phyloP scores from a whole-genome alignment of 805 yeast species.

The Teunomyces tritomae region DNA sequence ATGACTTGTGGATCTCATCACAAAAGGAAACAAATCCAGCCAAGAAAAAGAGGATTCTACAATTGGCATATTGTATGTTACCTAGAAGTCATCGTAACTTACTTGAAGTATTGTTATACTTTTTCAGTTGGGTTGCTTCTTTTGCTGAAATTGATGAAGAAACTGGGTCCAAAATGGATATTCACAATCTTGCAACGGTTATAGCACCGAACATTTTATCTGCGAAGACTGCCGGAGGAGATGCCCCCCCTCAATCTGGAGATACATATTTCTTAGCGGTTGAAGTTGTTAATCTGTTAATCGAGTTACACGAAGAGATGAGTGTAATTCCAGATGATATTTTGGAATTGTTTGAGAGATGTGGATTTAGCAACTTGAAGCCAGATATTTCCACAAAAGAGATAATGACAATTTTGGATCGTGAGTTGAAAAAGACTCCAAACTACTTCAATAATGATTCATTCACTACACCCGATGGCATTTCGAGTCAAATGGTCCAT shows the following conservation, averaged over 20 bases:
- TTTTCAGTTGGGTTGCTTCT: slow-evolving; percentile 93
- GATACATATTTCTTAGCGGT: slow-evolving; percentile 85
- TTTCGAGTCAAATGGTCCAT: slow-evolving; percentile 25
- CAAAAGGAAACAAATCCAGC: slow-evolving; percentile 49
- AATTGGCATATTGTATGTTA: slow-evolving; percentile 67
- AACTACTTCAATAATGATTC: slow-evolving; percentile 19
- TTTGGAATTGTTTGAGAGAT: slow-evolving; percentile 45
- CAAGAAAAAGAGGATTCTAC: slow-evolving; percentile 53
- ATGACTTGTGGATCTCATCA: slow-evolving; percentile 74
- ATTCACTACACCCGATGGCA: slow-evolving; percentile 7
- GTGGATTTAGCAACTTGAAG: slow-evolving; percentile 30
- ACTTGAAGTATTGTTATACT: slow-evolving; percentile 79
- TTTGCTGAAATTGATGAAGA: slow-evolving; percentile 91
- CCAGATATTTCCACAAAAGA: slow-evolving; percentile 32
- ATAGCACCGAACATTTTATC: slow-evolving; percentile 88
- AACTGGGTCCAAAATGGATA: slow-evolving; percentile 88
- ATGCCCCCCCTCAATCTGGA: slow-evolving; percentile 36
- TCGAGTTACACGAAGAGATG: slow-evolving; percentile 76
- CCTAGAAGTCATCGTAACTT: slow-evolving; percentile 82
- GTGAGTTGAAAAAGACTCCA: slow-evolving; percentile 30
- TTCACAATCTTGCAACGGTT: slow-evolving; percentile 92
- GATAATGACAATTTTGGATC: slow-evolving; percentile 32
- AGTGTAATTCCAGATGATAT: slow-evolving; percentile 73
- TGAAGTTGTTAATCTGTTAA: slow-evolving; percentile 82
- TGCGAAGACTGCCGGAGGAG: slow-evolving; percentile 42